A percentile compares a stretch with the other conserved stretches of the same genome.
Conservation (phyloP, 305 asterid species). For the Solanum hybrid region DNA sequence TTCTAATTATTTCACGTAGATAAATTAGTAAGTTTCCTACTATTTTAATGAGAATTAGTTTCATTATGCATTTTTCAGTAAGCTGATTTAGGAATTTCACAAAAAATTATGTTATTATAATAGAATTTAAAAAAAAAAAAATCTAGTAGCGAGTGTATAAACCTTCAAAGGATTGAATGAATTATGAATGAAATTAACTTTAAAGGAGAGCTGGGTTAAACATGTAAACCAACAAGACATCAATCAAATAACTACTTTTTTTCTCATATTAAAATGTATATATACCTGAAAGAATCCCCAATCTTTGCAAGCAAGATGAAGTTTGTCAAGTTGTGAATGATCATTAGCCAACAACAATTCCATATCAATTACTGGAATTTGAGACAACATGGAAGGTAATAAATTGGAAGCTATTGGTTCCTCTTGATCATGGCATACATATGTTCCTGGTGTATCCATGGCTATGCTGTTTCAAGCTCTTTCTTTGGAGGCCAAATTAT, state of each 20-base stretch:
- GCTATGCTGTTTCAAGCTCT: not conserved
- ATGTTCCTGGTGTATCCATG: not conserved
- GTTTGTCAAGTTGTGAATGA: slow-evolving; percentile 23
- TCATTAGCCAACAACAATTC: not conserved
- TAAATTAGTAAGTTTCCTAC: not conserved
- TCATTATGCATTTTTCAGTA: too few relatives aligned
- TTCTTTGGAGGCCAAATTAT: not conserved
- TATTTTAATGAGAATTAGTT: not conserved
- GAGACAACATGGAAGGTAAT: not conserved
- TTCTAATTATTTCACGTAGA: not conserved
- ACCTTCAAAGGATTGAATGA: not conserved
- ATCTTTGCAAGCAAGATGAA: slow-evolving; percentile 32
- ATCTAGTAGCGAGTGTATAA: not conserved
- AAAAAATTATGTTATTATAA: not conserved
- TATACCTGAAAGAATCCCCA: slow-evolving; percentile 56
- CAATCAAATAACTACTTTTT: not conserved
- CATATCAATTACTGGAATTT: slow-evolving; percentile 6
- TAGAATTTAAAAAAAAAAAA: too few relatives aligned
- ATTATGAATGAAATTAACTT: not conserved
- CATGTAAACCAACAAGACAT: not conserved
- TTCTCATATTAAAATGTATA: too few relatives aligned
- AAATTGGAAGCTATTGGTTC: not conserved
- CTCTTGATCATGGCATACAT: not conserved
- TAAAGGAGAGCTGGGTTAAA: not conserved
- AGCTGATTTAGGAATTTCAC: too few relatives aligned